These are phyloP conservation scores for Annulohypoxylon nitens DNA, from an alignment of 495 filamentous ascomycete genomes.

Conservation along the genomic window DNA sequence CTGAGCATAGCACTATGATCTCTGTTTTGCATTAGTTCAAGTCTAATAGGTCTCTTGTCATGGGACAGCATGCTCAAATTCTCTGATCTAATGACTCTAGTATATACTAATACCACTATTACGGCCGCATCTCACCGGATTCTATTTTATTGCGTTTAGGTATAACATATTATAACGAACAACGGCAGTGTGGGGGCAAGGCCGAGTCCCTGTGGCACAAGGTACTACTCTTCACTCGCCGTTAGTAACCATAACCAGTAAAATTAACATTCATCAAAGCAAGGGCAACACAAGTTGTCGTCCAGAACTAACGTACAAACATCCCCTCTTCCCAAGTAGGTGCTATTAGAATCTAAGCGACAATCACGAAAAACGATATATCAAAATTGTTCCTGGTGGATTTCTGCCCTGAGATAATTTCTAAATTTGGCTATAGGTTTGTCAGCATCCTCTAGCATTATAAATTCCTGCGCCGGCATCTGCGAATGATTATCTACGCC, in stretches of 20 bases:
- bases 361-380: neutral
- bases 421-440: constrained; percentile 25
- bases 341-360: neutral
- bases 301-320: neutral
- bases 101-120: constrained; percentile 12
- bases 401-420: constrained; percentile 15
- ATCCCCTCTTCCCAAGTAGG: neutral
- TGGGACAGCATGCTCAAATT: neutral
- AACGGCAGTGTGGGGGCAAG: neutral
- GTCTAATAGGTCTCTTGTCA: constrained; percentile 15
- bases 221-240: neutral
- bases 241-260: neutral
- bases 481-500: neutral
- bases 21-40: constrained; percentile 1
- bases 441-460: constrained; percentile 20
- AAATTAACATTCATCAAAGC: neutral
- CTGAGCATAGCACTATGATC: constrained; percentile 14
- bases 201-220: constrained; percentile 3
- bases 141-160: constrained; percentile 1
- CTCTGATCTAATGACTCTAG: constrained; percentile 11
- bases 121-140: constrained; percentile 24
- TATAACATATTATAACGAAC: neutral
- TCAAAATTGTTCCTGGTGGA: constrained; percentile 10
- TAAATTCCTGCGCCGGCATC: constrained; percentile 13
- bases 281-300: neutral